Evolutionary conservation across 73 alveolate species (phyloP).

Genomic region (Blepharisma stoltei): DNA sequence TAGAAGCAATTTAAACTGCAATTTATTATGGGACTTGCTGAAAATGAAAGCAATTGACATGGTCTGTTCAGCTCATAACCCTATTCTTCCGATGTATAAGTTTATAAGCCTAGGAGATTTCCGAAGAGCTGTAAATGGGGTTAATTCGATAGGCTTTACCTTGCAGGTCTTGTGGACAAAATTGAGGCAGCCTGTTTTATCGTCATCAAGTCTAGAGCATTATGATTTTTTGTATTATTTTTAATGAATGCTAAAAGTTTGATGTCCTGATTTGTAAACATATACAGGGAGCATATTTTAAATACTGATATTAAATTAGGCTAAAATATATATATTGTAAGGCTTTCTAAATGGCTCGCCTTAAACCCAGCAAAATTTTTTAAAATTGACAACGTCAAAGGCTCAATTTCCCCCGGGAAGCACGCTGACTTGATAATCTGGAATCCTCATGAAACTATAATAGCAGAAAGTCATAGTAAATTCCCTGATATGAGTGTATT

Average conservation of each 20-base stretch:
- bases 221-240: too few species aligned
- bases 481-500: slow-evolving; percentile 15
- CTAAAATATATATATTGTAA: slow-evolving; percentile 7
- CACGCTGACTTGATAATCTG: slow-evolving; percentile 23
- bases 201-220: too few species aligned
- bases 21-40: slow-evolving; percentile 17
- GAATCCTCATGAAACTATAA: not conserved
- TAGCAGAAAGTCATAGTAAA: not conserved
- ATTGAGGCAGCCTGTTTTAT: not conserved
- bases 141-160: not conserved
- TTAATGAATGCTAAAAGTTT: too few species aligned
- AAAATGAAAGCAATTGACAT: slow-evolving; percentile 21
- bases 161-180: not conserved
- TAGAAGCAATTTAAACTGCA: not conserved
- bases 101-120: not conserved
- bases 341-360: slow-evolving; percentile 8
- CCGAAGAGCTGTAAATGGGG: not conserved
- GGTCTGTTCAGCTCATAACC: not conserved
- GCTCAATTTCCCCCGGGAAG: not conserved
- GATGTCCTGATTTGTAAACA: too few species aligned
- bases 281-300: too few species aligned
- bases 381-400: not conserved
- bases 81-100: not conserved
- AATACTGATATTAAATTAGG: too few species aligned
- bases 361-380: slow-evolving; percentile 28